Evolutionary conservation across 1,284 basidiomycete genomes (phyloP).

Genomic region (Sphaerobolus stellatus): DNA sequence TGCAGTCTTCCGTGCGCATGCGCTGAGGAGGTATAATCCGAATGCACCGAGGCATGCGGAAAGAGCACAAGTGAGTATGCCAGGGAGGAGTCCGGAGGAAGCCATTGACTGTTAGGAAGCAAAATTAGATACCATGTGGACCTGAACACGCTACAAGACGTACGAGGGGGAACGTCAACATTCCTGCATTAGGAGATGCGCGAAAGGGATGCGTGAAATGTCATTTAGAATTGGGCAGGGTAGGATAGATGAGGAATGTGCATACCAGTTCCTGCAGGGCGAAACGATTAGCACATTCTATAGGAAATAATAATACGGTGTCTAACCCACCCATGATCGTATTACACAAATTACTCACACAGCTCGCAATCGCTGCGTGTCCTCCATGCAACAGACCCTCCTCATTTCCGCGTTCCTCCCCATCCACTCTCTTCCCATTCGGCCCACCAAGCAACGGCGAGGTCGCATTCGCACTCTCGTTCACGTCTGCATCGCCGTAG

Average conservation of each 20-base stretch:
- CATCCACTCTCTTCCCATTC: constrained; percentile 11
- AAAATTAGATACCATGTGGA: neutral
- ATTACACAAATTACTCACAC: constrained; percentile 76
- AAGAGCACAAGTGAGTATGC: constrained; percentile 84
- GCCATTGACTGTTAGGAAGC: constrained; percentile 65
- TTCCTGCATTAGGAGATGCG: constrained; percentile 46
- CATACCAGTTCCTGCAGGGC: constrained; percentile 2
- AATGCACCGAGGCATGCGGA: constrained; percentile 81
- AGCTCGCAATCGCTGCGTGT: constrained; percentile 63
- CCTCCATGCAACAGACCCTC: too few relatives aligned
- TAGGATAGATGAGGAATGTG: too few relatives aligned
- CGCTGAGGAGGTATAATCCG: constrained; percentile 86
- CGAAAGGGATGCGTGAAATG: constrained; percentile 5
- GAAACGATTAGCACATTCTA: constrained; percentile 48
- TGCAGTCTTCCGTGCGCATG: constrained; percentile 68
- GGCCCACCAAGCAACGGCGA: constrained; percentile 53
- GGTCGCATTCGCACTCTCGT: constrained; percentile 40
- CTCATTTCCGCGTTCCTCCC: too few relatives aligned
- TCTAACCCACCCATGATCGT: constrained; percentile 76
- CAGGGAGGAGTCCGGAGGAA: constrained; percentile 82
- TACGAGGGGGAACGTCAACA: constrained; percentile 81
- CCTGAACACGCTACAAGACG: constrained; percentile 19
- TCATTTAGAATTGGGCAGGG: neutral
- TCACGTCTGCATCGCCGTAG: constrained; percentile 4
- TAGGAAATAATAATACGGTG: constrained; percentile 34